A percentile compares a stretch with the other conserved stretches of the same genome.
phyloP scores from a whole-genome alignment of 2,329 filamentous ascomycete species.

The Metarhizium sp. region DNA sequence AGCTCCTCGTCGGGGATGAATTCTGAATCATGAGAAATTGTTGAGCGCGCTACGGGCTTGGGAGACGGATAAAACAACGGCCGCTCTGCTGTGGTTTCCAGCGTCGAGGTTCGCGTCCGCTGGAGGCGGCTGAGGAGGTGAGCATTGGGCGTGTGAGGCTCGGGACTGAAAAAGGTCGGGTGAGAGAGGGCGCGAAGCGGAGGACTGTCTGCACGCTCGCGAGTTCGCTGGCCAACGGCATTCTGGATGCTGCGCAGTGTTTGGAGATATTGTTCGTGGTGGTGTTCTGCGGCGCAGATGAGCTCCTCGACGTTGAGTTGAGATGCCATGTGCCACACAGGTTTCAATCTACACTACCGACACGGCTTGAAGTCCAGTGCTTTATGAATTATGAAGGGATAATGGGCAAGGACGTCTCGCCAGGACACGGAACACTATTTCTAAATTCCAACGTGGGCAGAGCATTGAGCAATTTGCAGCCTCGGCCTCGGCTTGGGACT shows the following conservation, averaged over 20 bases:
- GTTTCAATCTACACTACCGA: neutral
- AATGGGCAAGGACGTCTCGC: neutral
- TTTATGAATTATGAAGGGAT: neutral
- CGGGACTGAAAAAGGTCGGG: conserved; percentile 9
- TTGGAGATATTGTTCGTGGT: conserved; percentile 25
- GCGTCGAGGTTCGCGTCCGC: conserved; percentile 18
- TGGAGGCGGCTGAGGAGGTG: conserved; percentile 1
- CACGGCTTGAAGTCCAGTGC: neutral
- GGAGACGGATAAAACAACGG: conserved; percentile 15
- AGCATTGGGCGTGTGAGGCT: neutral
- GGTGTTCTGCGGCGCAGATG: conserved; percentile 21
- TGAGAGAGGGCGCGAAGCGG: conserved; percentile 17
- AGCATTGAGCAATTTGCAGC: neutral
- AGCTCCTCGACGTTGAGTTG: conserved; percentile 20
- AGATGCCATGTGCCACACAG: neutral
- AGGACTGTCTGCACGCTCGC: conserved; percentile 15
- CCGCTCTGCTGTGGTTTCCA: conserved; percentile 17
- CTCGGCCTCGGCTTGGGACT: neutral
- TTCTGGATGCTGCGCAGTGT: conserved; percentile 20
- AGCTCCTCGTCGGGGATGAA: conserved; percentile 20
- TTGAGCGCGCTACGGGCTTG: conserved; percentile 11
- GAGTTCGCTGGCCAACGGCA: conserved; percentile 8
- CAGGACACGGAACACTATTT: neutral
- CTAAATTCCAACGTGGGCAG: neutral
- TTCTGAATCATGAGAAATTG: conserved; percentile 14